Evolutionary conservation across 495 filamentous ascomycete genomes (phyloP), one percentile per base, ranked within the genome.

Genomic region (Penicillium canariense): DNA sequence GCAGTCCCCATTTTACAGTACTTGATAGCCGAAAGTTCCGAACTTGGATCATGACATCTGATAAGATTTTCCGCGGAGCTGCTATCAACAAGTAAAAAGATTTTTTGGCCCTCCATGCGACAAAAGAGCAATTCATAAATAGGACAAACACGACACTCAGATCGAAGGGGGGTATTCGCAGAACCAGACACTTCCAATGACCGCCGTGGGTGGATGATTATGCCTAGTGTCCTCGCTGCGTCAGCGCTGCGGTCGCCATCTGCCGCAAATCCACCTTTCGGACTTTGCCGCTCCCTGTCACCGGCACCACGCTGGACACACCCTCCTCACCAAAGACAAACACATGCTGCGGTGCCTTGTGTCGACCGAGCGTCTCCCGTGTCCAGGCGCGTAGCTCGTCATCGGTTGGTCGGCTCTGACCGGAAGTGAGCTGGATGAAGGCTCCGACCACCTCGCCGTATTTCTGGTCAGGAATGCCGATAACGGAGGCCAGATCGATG

Each of bases 271-370:
- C 81, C 68, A 81, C 81, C 70, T 89, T 88, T 57, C 84, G 77
- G 18, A 89, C 80, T 71, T 89, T 89, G 7, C 86, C 86, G 65
- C 85, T 89, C 1, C 85, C 85, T 28, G 86, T 89, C 49, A 87
- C 69, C 4, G 85, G 86, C 4, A 86, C 71, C 8, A 76, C 70
- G 3, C 56, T 66, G 15, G 79, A 75, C n/a, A 83, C 71, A n/a
- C 77, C 81, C 45, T 81, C 79, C 57, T 81, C 67, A 0, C 85
- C 85, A 45, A 87, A 77, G 66, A 83, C 86, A 57, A 88, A 87
- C 15, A 89, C 65, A 57, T 86, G 76, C 45, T 77, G 74, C 2
- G 85, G 86, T 28, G 84, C 81, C 69, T 89, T 89, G 65, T 89
- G 85, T 23, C 81, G 70, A 0, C 85, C 85, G 17, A 89, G 72